Conservation (phyloP, 495 filamentous ascomycete genomes). For the Penicillium cosmopolitanum region DNA sequence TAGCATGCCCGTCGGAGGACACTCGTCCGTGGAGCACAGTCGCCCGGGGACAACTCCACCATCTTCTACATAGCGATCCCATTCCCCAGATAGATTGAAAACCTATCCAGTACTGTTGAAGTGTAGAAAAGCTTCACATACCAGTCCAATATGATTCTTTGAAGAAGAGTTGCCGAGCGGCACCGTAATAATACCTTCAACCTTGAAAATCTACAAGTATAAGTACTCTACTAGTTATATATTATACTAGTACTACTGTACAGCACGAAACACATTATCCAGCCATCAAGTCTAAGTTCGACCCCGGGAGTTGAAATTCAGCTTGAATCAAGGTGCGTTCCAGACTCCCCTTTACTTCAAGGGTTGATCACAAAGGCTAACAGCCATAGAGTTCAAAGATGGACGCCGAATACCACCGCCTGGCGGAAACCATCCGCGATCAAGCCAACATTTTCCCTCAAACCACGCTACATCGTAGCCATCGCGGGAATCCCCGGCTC, state of each 20-base stretch:
- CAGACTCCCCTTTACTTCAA: background rate
- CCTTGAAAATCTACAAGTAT: too few relatives aligned
- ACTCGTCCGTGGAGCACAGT: constrained; percentile 36
- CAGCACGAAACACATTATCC: too few relatives aligned
- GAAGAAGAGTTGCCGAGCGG: constrained; percentile 1
- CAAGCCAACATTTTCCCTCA: constrained; percentile 24
- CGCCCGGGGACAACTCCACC: constrained; percentile 28
- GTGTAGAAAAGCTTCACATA: background rate
- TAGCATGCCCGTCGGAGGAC: constrained; percentile 11
- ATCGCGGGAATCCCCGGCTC: constrained; percentile 52
- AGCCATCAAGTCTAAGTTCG: too few relatives aligned
- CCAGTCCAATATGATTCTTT: constrained; percentile 4
- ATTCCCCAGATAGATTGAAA: background rate
- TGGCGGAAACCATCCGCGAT: constrained; percentile 26
- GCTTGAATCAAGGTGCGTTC: background rate
- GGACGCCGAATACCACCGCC: constrained; percentile 31
- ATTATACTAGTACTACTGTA: too few relatives aligned
- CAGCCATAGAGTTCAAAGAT: constrained; percentile 15
- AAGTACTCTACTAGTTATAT: too few relatives aligned
- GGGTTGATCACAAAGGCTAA: background rate
- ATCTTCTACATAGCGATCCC: constrained; percentile 21
- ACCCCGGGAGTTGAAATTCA: background rate
- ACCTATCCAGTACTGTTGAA: background rate
- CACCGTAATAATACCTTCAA: background rate
- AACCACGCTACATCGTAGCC: constrained; percentile 38